Evolutionary conservation across 805 yeast genomes (phyloP), one percentile per base, ranked within the genome.

Genomic region (Ogataea saltuana): DNA sequence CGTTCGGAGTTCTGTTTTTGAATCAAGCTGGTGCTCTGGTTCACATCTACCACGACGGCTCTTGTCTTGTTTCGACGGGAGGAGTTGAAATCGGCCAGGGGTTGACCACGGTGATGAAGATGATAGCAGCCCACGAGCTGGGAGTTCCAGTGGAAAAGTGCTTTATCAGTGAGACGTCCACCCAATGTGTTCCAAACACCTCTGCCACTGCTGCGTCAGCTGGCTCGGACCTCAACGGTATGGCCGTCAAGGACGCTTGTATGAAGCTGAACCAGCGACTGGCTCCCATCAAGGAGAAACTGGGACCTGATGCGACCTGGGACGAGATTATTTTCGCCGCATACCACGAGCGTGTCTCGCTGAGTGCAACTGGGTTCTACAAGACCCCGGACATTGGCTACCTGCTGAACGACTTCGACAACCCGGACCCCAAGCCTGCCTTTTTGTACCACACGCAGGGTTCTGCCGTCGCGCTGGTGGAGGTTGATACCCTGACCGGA

Each of bases 71-170:
- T 12, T 59, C 76, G 12, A 75, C 71, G 35, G 78, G 77, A 36
- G 78, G 78, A 42, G 72, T 72, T 10, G 78, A 72, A 43, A 72
- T 72, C 63, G 78, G 78, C 13, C 78, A 72, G 53, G 78, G 78
- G 15, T 52, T 72, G 30, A 65, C 69, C 39, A 73, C 77, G 9
- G 72, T 73, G 50, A 72, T 73, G 77, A 63, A 67, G 7, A 72
- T 71, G 75, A 57, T 73, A 28, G 70, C 71, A 15, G 76, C 78
- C 1, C 58, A 67, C 35, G 74, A 68, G 41, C 61, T 73, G 20
- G 59, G 60, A 3, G 71, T 71, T 15, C 68, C 73, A 2, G 50
- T 70, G 27, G 72, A 69, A 4, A 56, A 66, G 27, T 67, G 70
- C 2, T 72, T 69, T 45, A 63, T 72, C 22, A 64, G 72, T 32